These are phyloP conservation scores for Cicer cuneatum DNA, from an alignment of 306 rosid genomes.

Conservation along the genomic window DNA sequence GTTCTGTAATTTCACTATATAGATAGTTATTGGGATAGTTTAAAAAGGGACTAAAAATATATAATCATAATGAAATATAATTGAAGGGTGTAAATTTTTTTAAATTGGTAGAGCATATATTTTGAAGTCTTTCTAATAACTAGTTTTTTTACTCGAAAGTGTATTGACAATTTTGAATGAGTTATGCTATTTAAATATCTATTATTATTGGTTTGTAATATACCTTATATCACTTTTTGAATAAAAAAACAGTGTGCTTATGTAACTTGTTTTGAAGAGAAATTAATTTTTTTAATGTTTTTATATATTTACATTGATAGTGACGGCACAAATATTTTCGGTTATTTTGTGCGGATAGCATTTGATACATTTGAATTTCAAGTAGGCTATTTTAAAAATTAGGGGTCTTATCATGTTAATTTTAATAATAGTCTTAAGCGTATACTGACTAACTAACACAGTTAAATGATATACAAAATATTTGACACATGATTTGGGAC, in stretches of 20 bases:
- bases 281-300: not conserved
- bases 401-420: conserved; percentile 45
- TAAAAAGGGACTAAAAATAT: not conserved
- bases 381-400: not conserved
- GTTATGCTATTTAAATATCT: no score
- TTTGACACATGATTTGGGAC: not conserved
- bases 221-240: not conserved
- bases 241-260: no score
- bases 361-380: conserved; percentile 47
- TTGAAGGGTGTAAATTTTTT: not conserved
- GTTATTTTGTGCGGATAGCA: conserved; percentile 45
- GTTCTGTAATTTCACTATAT: not conserved
- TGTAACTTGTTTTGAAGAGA: no score
- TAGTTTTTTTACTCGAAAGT: no score
- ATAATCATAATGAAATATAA: not conserved
- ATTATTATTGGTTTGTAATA: not conserved
- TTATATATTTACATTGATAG: conserved; percentile 15
- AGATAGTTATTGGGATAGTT: not conserved
- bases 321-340: conserved; percentile 42
- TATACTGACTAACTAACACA: not conserved
- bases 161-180: no score
- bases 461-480: conserved; percentile 27
- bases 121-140: no score
- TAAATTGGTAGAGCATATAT: no score
- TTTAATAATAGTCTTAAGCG: conserved; percentile 39